These are phyloP conservation scores for Cucumis melo DNA, from an alignment of 306 rosid genomes.

Conservation along the genomic window DNA sequence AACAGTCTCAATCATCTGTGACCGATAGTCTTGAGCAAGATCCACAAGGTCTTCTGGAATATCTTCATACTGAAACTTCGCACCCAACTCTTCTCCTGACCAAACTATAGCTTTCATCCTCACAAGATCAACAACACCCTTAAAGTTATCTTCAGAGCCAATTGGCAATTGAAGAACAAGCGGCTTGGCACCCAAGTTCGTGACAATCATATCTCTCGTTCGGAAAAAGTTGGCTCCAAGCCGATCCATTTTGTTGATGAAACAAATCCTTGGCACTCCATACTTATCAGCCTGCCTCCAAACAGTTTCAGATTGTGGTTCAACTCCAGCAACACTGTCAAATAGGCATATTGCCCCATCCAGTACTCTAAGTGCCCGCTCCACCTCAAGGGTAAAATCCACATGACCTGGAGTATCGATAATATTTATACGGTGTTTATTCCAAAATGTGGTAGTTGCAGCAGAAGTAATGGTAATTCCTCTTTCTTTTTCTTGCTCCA, in stretches of 20 bases:
- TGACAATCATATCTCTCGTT: conserved; percentile 91
- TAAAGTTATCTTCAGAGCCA: conserved; percentile 74
- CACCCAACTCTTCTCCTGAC: conserved; percentile 96
- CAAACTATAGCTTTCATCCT: conserved; percentile 86
- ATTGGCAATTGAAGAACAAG: conserved; percentile 83
- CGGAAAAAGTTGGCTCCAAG: conserved; percentile 91
- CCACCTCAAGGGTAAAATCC: conserved; percentile 93
- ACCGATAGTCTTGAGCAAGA: conserved; percentile 53
- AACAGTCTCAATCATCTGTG: conserved; percentile 63
- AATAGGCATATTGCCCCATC: conserved; percentile 95
- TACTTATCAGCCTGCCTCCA: conserved; percentile 98
- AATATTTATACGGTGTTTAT: conserved; percentile 85
- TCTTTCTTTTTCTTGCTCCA: conserved; percentile 98
- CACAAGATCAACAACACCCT: conserved; percentile 82
- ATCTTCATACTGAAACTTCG: conserved; percentile 59
- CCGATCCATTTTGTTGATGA: conserved; percentile 94
- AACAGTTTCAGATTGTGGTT: conserved; percentile 94
- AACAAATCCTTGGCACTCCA: conserved; percentile 93
- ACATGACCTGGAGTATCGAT: conserved; percentile 98
- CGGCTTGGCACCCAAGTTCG: conserved; percentile 90
- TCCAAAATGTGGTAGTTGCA: conserved; percentile 94
- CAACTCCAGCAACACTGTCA: conserved; percentile 97
- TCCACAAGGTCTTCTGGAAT: conserved; percentile 67
- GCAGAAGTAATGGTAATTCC: conserved; percentile 99
- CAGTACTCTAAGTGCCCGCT: conserved; percentile 92